phyloP scores from a whole-genome alignment of 225 moss, liverwort and hornwort species.

The Thuidium tamariscinum region DNA sequence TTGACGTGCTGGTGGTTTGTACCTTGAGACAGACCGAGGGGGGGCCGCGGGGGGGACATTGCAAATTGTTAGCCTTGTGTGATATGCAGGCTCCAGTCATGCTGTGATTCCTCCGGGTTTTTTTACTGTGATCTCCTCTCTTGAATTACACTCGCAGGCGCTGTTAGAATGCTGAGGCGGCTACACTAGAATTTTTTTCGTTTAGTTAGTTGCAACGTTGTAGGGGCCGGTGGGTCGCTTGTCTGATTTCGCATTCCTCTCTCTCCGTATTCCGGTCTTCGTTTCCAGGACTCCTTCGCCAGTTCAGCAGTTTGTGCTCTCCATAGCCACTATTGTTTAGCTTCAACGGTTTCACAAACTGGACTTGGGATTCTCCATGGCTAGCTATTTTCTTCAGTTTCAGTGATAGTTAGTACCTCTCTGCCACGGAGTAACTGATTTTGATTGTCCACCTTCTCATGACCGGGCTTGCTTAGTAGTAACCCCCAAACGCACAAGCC shows the following conservation, averaged over 20 bases:
- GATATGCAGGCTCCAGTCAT: background rate
- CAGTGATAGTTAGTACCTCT: background rate
- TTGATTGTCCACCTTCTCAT: background rate
- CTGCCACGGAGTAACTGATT: background rate
- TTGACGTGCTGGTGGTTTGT: constrained; percentile 3
- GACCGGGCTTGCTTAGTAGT: background rate
- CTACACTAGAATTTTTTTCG: background rate
- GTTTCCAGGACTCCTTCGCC: background rate
- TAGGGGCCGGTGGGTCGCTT: background rate
- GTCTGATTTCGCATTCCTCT: background rate
- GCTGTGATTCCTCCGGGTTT: background rate
- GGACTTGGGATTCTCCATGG: background rate
- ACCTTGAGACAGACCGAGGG: background rate
- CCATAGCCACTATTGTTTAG: background rate
- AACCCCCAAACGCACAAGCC: background rate
- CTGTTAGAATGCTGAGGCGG: background rate
- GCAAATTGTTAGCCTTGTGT: background rate
- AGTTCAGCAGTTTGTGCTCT: background rate
- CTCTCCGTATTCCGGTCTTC: background rate
- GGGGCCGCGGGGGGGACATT: background rate
- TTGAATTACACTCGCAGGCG: background rate
- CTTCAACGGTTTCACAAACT: background rate
- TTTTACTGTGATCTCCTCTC: background rate
- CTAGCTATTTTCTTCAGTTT: background rate
- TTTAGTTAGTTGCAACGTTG: background rate